Evolutionary conservation across 1,139 yeast genomes (phyloP).

Genomic region (Geotrichum europaeum): DNA sequence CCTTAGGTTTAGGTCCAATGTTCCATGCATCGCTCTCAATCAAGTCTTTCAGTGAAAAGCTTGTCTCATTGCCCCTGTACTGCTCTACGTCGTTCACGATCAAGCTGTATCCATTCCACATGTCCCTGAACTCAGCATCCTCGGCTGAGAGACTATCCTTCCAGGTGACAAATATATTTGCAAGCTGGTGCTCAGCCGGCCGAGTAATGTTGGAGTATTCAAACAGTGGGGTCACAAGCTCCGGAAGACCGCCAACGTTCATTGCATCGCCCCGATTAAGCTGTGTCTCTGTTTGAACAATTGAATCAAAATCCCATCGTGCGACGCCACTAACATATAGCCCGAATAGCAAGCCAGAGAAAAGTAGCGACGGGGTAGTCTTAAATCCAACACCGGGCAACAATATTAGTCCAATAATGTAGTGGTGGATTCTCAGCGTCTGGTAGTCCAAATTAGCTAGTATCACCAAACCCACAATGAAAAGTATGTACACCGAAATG

Average conservation of each 20-base stretch:
- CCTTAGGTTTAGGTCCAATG: conserved; percentile 6
- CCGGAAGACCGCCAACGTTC: conserved; percentile 47
- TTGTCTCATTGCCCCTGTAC: conserved; percentile 45
- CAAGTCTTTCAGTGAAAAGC: conserved; percentile 29
- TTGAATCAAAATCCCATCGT: conserved; percentile 90
- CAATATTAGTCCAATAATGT: conserved; percentile 69
- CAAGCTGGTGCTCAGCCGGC: not conserved
- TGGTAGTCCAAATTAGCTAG: conserved; percentile 59
- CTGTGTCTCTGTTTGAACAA: conserved; percentile 68
- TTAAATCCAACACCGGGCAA: conserved; percentile 68
- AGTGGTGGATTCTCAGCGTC: conserved; percentile 81
- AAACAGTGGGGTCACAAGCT: conserved; percentile 36
- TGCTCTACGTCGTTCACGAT: conserved; percentile 76
- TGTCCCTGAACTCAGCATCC: not conserved
- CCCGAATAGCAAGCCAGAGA: conserved; percentile 83
- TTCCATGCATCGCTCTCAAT: conserved; percentile 15
- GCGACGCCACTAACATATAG: conserved; percentile 78
- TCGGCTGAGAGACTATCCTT: not conserved
- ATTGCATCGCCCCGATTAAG: conserved; percentile 71
- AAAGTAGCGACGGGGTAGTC: conserved; percentile 64
- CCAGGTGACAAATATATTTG: conserved; percentile 10
- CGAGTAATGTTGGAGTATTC: conserved; percentile 21
- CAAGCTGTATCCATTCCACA: conserved; percentile 50
- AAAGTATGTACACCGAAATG: conserved; percentile 44
- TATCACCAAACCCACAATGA: conserved; percentile 43